A percentile compares a stretch with the other conserved stretches of the same genome.
These are phyloP conservation scores for Amanita rubescens DNA, from an alignment of 768 basidiomycete species.

Conservation along the genomic window DNA sequence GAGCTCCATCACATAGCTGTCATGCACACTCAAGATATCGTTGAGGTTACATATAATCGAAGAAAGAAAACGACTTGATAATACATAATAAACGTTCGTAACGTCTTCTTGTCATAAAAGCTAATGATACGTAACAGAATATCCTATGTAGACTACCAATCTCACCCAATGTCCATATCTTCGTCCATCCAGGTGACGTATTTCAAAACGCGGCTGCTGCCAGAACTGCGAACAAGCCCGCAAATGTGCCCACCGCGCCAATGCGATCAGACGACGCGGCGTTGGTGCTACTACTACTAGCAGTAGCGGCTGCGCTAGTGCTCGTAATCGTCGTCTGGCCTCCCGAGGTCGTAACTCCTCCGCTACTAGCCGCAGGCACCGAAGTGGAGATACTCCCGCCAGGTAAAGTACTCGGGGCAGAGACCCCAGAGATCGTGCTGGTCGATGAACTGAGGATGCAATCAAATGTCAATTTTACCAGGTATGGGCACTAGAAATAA, in stretches of 20 bases:
- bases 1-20: too few species aligned
- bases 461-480: not conserved
- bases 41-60: too few species aligned
- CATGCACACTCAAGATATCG: too few species aligned
- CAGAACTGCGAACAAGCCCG: not conserved
- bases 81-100: not conserved
- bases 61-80: not conserved
- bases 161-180: not conserved
- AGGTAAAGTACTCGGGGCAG: not conserved
- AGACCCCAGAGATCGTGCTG: not conserved
- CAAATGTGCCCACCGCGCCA: not conserved
- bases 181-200: not conserved
- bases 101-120: not conserved
- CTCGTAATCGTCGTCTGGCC: not conserved
- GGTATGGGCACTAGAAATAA: not conserved
- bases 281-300: not conserved
- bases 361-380: not conserved
- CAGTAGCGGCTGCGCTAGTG: not conserved
- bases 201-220: not conserved
- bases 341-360: not conserved
- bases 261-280: not conserved
- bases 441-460: not conserved
- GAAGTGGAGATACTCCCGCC: not conserved
- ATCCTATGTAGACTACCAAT: not conserved
- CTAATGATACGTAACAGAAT: too few species aligned